Evolutionary conservation across 1,284 basidiomycete species (phyloP), one percentile per base, ranked within the genome.

Genomic region (Melampsora occidentalis): DNA sequence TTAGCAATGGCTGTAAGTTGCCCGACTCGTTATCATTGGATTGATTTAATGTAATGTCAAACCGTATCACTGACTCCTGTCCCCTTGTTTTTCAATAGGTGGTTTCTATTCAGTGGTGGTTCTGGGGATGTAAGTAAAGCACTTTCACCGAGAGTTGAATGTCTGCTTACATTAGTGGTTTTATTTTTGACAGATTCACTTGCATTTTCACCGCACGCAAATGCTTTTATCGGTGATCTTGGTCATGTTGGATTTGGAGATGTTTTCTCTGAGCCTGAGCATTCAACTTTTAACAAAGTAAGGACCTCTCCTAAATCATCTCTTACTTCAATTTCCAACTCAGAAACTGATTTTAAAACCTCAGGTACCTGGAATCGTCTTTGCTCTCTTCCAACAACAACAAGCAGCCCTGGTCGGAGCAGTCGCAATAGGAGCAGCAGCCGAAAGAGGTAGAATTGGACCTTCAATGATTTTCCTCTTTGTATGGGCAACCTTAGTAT

Each of bases 381-480:
- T 69, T 35, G 75, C 75, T 33, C 22, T 59, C 35, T 65, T 64
- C 14, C 70, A 71, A 59, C 78, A 79, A 78, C 81, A 84, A 81
- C 84, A 84, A 76, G 85, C 85, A 65, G 83, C 83, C 78, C 82
- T 86, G 25, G 85, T 86, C 2, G 86, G 86, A 1, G 86, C 85
- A 69, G 85, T 87, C 69, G 81, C 86, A 33, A 84, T 87, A 76
- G 86, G 86, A 70, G 87, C 87, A 4, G 89, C 95, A 18, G 94
- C 93, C 2, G 94, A 97, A 83, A 89, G 94, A 69, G 92, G 91
- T 16, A 87, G 94, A 59, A 89, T 95, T 51, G 85, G 94, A 33
- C 94, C 94, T 0, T 90, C 92, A 25, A 90, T 95, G 87, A 85
- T 96, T 39, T 90, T 97, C 82, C 88, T 89, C 31, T 97, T 97